These are phyloP conservation scores for Trichoderma sp. DNA, from an alignment of 2,329 filamentous ascomycete genomes.

Conservation along the genomic window DNA sequence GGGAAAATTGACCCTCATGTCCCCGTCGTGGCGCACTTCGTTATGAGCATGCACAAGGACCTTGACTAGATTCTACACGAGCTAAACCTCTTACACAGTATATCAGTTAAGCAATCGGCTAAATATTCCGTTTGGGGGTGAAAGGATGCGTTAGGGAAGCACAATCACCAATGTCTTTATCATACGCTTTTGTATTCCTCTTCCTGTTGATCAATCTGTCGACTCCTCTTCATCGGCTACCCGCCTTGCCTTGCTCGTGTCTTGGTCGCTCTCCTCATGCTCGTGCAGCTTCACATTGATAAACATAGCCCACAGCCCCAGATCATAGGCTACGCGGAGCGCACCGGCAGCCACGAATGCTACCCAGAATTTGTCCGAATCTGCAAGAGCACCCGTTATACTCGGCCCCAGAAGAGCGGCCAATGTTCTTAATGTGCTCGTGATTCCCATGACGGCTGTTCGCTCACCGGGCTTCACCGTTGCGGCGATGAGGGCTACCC, in stretches of 20 bases:
- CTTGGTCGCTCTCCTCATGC: constrained; percentile 34
- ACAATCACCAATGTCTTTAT: too few species aligned
- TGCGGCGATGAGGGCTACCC: constrained; percentile 64
- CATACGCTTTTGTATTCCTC: background rate
- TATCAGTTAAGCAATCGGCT: too few species aligned
- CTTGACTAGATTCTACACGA: too few species aligned
- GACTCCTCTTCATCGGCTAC: constrained; percentile 4
- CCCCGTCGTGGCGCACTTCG: too few species aligned
- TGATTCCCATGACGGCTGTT: constrained; percentile 70
- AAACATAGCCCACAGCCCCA: constrained; percentile 59
- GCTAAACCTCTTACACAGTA: too few species aligned
- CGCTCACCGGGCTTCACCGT: constrained; percentile 63
- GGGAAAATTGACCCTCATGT: background rate
- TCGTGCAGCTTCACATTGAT: constrained; percentile 55
- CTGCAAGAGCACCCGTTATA: constrained; percentile 55
- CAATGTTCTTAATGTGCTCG: constrained; percentile 58
- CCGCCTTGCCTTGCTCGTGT: background rate
- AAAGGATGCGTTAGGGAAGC: too few species aligned
- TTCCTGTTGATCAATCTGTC: background rate
- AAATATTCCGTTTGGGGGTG: too few species aligned
- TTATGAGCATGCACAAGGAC: background rate
- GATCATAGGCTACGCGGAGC: constrained; percentile 54
- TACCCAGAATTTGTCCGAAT: constrained; percentile 56
- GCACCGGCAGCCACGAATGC: constrained; percentile 58
- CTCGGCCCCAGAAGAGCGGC: constrained; percentile 55